Evolutionary conservation across 2,329 filamentous ascomycete genomes (phyloP).

Genomic region (Septoria petroselini): DNA sequence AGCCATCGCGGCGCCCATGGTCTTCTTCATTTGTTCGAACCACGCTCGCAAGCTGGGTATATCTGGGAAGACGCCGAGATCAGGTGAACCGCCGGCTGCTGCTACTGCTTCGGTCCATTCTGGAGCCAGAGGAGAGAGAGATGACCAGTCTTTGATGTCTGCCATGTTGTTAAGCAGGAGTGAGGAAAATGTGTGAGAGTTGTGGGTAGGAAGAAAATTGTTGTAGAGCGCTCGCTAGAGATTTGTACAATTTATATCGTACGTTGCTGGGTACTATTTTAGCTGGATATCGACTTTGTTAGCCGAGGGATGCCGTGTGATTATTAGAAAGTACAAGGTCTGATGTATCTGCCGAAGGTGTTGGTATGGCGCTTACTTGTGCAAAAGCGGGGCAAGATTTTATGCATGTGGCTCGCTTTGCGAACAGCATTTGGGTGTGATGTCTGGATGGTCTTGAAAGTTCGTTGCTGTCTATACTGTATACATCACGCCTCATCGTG

Average conservation of each 20-base stretch:
- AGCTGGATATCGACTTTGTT: no score
- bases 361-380: neutral
- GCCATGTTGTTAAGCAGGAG: slow-evolving; percentile 21
- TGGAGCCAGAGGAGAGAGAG: slow-evolving; percentile 26
- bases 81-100: slow-evolving; percentile 27
- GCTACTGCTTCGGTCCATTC: slow-evolving; percentile 29
- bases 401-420: neutral
- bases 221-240: no score
- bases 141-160: slow-evolving; percentile 31
- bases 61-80: slow-evolving; percentile 30
- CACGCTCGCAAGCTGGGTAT: slow-evolving; percentile 26
- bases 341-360: neutral
- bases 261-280: no score
- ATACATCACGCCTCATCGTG: neutral
- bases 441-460: neutral
- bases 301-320: no score
- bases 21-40: slow-evolving; percentile 15
- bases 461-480: neutral
- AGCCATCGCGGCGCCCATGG: neutral
- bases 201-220: no score
- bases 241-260: no score
- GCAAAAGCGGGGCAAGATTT: slow-evolving; percentile 1
- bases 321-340: neutral
- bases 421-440: neutral
- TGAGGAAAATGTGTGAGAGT: no score